Base-by-base conservation (phyloP, 2,329 filamentous ascomycete genomes). In the Alternaria rosae region DNA sequence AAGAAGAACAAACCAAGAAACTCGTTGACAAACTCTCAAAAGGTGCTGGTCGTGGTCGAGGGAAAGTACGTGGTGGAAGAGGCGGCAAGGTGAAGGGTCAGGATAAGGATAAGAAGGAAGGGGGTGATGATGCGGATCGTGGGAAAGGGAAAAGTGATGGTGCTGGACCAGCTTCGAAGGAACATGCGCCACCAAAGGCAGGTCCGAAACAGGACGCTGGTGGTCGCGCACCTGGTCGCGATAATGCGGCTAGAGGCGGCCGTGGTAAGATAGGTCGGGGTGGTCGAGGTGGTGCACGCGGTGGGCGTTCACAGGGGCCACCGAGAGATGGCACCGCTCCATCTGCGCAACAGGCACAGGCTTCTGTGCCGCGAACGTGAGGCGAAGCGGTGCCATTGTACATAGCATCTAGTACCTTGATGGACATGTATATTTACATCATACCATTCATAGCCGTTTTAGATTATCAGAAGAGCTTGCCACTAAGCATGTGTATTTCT, bases 1-100 rank as follows among this genome's bases (percentile, higher is more conserved):
- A 85, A 68, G 83, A 82, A 12, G 81, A 82, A 56, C 82, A 73
- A 78, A 57, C 79, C 78, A 80, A 74, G 75, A 76, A 65, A 51
- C 70, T 75, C 59, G 70, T 78, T 8, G 75, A 77, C 23, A 65
- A 72, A 5, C 67, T 69, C 15, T 59, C 66, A 0, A 72, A 69
- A 59, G 52, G 52, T 25, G 69, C 70, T 43, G 63, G 48, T 13
- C 67, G 74, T 12, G 74, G 70, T 4, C 65, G 71, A 42, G 74
- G 76, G 3, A 76, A 70, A n/a, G 66, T 61, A 21, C 65, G 74
- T 6, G 70, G 71, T 20, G 42, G 32, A 4, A 47, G 30, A 52
- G 61, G 53, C 4, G 8, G 32, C 1, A 73, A 70, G 41, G 58
- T 59, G 1, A 70, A 68, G 17, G 62, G 56, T 8, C 77, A 74